Evolutionary conservation across 2,329 filamentous ascomycete species (phyloP), one percentile per base, ranked within the genome.

Genomic region (Myriosclerotinia duriaeana): DNA sequence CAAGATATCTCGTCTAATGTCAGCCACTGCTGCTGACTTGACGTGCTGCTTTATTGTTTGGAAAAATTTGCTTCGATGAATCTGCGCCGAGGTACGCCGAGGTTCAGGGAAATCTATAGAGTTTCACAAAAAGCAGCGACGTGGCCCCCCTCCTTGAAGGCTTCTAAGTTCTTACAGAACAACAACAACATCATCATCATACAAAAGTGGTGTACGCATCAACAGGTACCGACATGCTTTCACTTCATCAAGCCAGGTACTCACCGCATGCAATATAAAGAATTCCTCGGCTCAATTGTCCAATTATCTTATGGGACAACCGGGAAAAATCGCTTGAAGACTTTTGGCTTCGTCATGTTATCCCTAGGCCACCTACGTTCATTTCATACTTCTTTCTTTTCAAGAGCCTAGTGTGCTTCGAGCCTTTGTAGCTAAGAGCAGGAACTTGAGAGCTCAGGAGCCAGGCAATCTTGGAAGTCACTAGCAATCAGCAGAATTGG

Each of bases 41-140:
- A 50, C 34, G 36, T 65, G 63, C 63, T 50, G 63, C 63, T 65
- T 60, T 65, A 60, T n/a, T 20, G 8, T n/a, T 15, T 52, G 34
- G 20, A 50, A 44, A 36, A 22, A 40, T 48, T 58, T 52, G 53
- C n/a, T 22, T 50, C 36, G 8, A 42, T 50, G 15, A 6, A n/a
- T 50, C 58, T 58, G 53, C 34, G 17, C 63, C 63, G 53, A 58
- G 53, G 63, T 48, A 1, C 38, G 17, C 44, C 44, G 44, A 52
- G 53, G 63, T 65, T 38, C 42, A 34, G 11, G 38, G 17, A 6
- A 34, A 64, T 34, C 15, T 20, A 38, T 15, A 38, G 14, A 30
- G 53, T 65, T 36, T 64, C 50, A 54, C 60, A 30, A 55, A 65
- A 65, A 65, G 63, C 63, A 52, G 63, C 63, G 34, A 34, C 30